Base-by-base conservation (phyloP, 768 basidiomycete genomes). In the Auricularia auricula-judae region DNA sequence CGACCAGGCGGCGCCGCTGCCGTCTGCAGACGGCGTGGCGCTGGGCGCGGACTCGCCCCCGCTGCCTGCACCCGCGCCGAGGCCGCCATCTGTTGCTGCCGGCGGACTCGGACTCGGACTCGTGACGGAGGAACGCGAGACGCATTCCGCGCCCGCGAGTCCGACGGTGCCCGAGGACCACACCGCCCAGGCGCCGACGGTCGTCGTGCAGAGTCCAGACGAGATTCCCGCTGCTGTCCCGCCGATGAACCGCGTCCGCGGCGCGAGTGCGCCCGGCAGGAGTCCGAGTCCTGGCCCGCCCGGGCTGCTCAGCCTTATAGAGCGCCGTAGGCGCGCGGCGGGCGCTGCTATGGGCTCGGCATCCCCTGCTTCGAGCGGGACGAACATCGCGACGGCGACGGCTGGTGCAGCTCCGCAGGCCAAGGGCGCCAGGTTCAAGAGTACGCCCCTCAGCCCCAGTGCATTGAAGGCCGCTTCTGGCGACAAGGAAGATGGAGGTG, bases 341-440 rank as follows among this genome's bases (percentile, higher is more conserved):
- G 36, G 56, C 65, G 5, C 56, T 66, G 29, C 14, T 63, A 34
- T 47, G 64, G 35, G 66, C 65, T 21, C 65, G 64, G 11, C 59
- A 29, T 29, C 29, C 29, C 29, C 29, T 47, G 47, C 43, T 51
- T 58, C 68, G 14, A 39, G 23, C 29, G 62, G 58, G 33, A 65
- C 64, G 56, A 65, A n/a, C 51, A 67, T 67, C 23, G 65, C 47
- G 68, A 33, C 66, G 67, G 56, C 69, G 21, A 65, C 64, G 4
- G 39, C 70, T 62, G n/a, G 67, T 43, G 63, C 39, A 64, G 10
- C 66, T 21, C 64, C 65, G 18, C 62, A 70, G 43, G 63, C 67
- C 62, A 87, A 84, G 70, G 84, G 84, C 29, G 76, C 78, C 23
- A 78, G 82, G 66, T 91, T 89, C 75, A 90, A 89, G 82, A 90